These are phyloP conservation scores for Fraxinus platypoda DNA, from an alignment of 305 asterid species.

Conservation along the genomic window DNA sequence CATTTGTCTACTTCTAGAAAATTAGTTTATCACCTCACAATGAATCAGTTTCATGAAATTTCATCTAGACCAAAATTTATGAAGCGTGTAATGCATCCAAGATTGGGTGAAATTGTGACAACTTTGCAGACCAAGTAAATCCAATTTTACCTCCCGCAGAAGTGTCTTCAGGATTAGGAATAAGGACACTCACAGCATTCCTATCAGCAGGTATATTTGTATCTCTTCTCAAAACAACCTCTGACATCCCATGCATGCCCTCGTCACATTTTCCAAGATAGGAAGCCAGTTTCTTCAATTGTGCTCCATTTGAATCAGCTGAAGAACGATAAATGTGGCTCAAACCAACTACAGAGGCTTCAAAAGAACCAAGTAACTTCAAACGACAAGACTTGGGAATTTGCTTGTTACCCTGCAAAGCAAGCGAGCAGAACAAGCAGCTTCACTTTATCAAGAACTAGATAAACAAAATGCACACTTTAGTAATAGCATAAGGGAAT, in stretches of 20 bases:
- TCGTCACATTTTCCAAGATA: slow-evolving; percentile 59
- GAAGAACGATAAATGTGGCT: slow-evolving; percentile 71
- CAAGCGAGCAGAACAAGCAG: slow-evolving; percentile 10
- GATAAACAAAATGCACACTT: not conserved
- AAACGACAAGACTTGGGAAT: slow-evolving; percentile 37
- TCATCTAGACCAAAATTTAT: not conserved
- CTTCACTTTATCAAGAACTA: slow-evolving; percentile 10
- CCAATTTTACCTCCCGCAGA: slow-evolving; percentile 51
- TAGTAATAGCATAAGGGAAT: slow-evolving; percentile 7
- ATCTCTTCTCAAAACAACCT: slow-evolving; percentile 72
- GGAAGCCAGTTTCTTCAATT: slow-evolving; percentile 68
- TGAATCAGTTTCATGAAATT: not conserved
- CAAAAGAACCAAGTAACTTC: slow-evolving; percentile 63
- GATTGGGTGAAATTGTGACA: slow-evolving; percentile 18
- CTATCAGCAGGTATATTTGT: slow-evolving; percentile 64
- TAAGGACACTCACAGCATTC: slow-evolving; percentile 77
- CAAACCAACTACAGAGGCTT: slow-evolving; percentile 77
- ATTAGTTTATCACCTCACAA: not conserved
- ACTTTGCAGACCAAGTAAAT: slow-evolving; percentile 18
- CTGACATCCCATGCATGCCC: slow-evolving; percentile 66
- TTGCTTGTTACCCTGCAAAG: slow-evolving; percentile 42
- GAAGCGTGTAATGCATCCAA: not conserved
- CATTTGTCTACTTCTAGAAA: not conserved
- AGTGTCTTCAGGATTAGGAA: slow-evolving; percentile 60
- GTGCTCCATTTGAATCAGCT: slow-evolving; percentile 63